Evolutionary conservation across 768 basidiomycete genomes (phyloP).

Genomic region (Steccherinum ochraceum): DNA sequence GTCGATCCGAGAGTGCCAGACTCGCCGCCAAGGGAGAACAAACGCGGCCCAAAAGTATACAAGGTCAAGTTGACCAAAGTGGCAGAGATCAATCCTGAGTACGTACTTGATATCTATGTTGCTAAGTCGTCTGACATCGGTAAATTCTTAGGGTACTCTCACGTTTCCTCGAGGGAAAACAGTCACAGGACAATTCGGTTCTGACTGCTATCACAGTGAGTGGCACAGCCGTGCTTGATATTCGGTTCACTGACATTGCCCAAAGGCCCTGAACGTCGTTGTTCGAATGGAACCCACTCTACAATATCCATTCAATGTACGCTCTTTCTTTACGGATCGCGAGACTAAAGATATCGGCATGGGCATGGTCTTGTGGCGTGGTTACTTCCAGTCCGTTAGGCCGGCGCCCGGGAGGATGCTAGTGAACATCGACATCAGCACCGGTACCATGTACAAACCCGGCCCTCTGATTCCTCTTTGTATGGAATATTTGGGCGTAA

Average conservation of each 20-base stretch:
- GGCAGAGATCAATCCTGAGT: conserved; percentile 80
- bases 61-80: conserved; percentile 61
- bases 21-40: conserved; percentile 2
- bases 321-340: conserved; percentile 63
- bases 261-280: conserved; percentile 71
- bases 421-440: conserved; percentile 74
- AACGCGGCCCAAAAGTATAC: conserved; percentile 52
- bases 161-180: conserved; percentile 57
- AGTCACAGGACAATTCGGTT: conserved; percentile 63
- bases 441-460: conserved; percentile 67
- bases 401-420: conserved; percentile 59
- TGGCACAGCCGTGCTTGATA: too few species aligned
- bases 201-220: conserved; percentile 60
- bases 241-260: too few species aligned
- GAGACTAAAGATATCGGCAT: conserved; percentile 50
- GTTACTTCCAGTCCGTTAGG: conserved; percentile 75
- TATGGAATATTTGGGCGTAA: conserved; percentile 43
- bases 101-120: conserved; percentile 27
- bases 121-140: not conserved
- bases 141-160: conserved; percentile 43
- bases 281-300: conserved; percentile 69
- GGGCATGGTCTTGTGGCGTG: conserved; percentile 70
- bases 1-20: conserved; percentile 30
- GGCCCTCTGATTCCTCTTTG: conserved; percentile 56
- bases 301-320: conserved; percentile 63